Base-by-base conservation (phyloP, 2,329 filamentous ascomycete genomes). In the Arthrobotrys sphaeroides region DNA sequence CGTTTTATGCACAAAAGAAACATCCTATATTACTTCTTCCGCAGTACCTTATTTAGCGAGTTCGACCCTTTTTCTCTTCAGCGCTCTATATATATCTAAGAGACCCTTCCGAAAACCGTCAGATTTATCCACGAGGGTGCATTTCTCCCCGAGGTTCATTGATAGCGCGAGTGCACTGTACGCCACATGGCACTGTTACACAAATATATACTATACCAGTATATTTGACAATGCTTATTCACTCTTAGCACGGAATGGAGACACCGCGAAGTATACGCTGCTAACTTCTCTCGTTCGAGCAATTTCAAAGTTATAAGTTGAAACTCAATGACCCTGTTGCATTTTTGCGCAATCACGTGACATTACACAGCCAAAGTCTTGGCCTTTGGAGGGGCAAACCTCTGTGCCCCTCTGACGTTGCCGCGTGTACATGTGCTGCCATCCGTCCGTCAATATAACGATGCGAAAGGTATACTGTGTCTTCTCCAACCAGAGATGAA, bases 381-480 rank as follows among this genome's bases (percentile, higher is more conserved):
- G 51, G 51, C 51, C n/a, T 18, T 33, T 55, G 20, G 51, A 55
- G 51, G 49, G 51, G 51, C 51, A 55, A 64, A 36, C 42, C 28
- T 64, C 26, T 22, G 33, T 22, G 33, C 53, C 38, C 51, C 66
- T 65, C 60, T 49, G 28, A 47, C 45, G 45, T 65, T 66, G 53
- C 61, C 26, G 61, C 33, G 31, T 53, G 53, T 38, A 18, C 18
- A 3, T 33, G n/a, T 33, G n/a, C 43, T 38, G 24, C 31, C 62
- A 40, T n/a, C 13, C 20, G 10, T n/a, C 28, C 31, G 18, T 31
- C 45, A 16, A 55, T 36, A 55, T 24, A 38, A 24, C 31, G 18
- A n/a, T 24, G 12, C 47, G 28, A 45, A 36, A 55, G n/a, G 51
- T 36, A 69, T 69, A 69, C 65, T 24, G 65, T 61, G 65, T 69